phyloP scores from a whole-genome alignment of 2,329 filamentous ascomycete species.

The Ceratocystis colombiana region DNA sequence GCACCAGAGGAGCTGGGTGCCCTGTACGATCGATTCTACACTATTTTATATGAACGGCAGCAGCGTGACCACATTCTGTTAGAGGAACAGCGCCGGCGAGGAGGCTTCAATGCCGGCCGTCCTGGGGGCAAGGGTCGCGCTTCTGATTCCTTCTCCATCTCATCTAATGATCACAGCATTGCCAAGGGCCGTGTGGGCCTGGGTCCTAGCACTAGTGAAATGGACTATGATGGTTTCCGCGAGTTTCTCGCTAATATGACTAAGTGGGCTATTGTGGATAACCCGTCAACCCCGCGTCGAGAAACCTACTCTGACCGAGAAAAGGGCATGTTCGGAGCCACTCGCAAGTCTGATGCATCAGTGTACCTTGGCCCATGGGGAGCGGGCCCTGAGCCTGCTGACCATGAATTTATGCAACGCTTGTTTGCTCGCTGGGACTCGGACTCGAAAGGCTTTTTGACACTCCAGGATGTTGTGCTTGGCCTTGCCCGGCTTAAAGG shows the following conservation, averaged over 20 bases:
- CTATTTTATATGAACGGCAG: conserved; percentile 80
- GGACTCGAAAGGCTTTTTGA: conserved; percentile 65
- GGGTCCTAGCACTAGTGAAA: conserved; percentile 78
- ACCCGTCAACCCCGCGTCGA: conserved; percentile 51
- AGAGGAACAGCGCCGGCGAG: conserved; percentile 58
- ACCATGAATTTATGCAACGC: conserved; percentile 87
- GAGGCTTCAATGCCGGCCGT: conserved; percentile 34
- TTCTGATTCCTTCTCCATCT: conserved; percentile 30
- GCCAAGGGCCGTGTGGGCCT: conserved; percentile 82
- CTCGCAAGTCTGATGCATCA: conserved; percentile 37
- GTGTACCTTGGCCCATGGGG: conserved; percentile 43
- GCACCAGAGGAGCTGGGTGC: conserved; percentile 76
- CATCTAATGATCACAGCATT: conserved; percentile 35
- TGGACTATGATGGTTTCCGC: conserved; percentile 95
- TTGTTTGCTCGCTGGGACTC: conserved; percentile 84
- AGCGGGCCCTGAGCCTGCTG: conserved; percentile 57
- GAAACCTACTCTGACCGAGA: conserved; percentile 42
- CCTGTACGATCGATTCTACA: conserved; percentile 90
- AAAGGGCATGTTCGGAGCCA: conserved; percentile 51
- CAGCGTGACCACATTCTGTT: conserved; percentile 68
- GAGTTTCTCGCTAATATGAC: conserved; percentile 85
- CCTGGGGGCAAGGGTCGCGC: conserved; percentile 31
- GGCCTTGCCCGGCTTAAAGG: conserved; percentile 88
- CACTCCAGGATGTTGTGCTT: conserved; percentile 81
- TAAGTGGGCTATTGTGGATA: conserved; percentile 87